phyloP scores from a whole-genome alignment of 1,284 basidiomycete species.

The Erythrobasidium hasegawianum region DNA sequence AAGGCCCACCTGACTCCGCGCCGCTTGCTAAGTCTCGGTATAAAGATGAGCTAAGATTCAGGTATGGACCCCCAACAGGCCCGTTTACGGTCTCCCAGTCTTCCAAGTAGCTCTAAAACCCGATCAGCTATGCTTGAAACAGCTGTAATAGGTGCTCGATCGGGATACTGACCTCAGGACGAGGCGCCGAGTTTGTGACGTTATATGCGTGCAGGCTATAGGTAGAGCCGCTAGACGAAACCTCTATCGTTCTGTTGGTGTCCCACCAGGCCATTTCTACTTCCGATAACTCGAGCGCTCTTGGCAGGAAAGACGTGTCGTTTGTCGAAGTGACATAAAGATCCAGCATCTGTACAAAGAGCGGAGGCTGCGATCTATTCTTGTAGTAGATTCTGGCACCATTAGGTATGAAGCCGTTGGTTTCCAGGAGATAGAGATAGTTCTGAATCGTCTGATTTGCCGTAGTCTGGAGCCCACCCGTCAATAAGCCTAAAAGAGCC shows the following conservation, averaged over 20 bases:
- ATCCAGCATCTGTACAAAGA: slow-evolving; percentile 59
- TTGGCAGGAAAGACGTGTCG: slow-evolving; percentile 61
- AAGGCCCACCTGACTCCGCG: slow-evolving; percentile 60
- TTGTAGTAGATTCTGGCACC: slow-evolving; percentile 72
- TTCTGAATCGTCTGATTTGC: slow-evolving; percentile 41
- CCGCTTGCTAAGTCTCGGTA: slow-evolving; percentile 85
- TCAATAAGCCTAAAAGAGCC: slow-evolving; percentile 13
- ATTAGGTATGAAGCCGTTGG: slow-evolving; percentile 83
- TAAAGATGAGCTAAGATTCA: slow-evolving; percentile 48
- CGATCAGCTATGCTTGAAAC: no score
- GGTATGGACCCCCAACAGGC: slow-evolving; percentile 53
- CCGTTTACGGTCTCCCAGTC: slow-evolving; percentile 75
- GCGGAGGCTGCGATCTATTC: slow-evolving; percentile 73
- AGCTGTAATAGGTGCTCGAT: no score
- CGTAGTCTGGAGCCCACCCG: slow-evolving; percentile 18
- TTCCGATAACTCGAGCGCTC: slow-evolving; percentile 65
- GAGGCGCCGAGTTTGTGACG: slow-evolving; percentile 58
- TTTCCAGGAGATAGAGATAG: slow-evolving; percentile 64
- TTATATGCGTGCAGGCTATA: slow-evolving; percentile 66
- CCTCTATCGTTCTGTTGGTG: slow-evolving; percentile 65
- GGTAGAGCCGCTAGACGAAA: slow-evolving; percentile 63
- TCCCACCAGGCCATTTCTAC: slow-evolving; percentile 78
- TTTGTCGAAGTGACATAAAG: slow-evolving; percentile 60
- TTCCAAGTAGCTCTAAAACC: slow-evolving; percentile 53
- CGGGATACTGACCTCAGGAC: slow-evolving; percentile 18